Base-by-base conservation (phyloP, 1,284 basidiomycete species). In the Moesziomyces globuligerus region DNA sequence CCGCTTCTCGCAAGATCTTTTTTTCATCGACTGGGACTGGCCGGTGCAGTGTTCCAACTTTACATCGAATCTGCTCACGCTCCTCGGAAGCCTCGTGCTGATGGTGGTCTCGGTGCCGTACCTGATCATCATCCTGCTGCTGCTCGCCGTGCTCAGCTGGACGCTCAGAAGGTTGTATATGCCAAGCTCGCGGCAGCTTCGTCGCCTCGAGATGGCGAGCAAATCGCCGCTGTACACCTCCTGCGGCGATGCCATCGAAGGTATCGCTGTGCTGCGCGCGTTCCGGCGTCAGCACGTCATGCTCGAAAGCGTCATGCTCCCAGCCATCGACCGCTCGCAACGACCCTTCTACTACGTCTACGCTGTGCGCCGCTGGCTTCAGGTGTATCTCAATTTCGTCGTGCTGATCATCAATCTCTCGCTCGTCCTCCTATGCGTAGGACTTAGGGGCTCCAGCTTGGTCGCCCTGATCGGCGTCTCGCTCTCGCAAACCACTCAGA, bases 391-490 rank as follows among this genome's bases (percentile, higher is more conserved):
- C 17, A 67, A 67, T 25, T 24, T 67, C 36, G 32, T 56, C 8
- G 53, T 40, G 6, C 39, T 45, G 20, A 25, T 75, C 47, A 34
- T 70, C 60, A 75, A 73, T 41, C 39, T 51, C 17, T 32, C 52
- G 3, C 47, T 75, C 21, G 62, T 75, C 10, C 47, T 69, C 15
- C 28, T 75, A 21, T 49, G 49, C 9, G 71, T 75, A 13, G 26
- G 56, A n/a, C 52, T 73, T 20, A 38, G 70, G n/a, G 32, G 53
- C 39, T 43, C 42, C 1, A 39, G 37, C 13, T 41, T 43, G 9
- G 57, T 56, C 7, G 79, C 61, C n/a, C 65, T 74, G 10, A 45
- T 83, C 8, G 82, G 81, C 7, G 79, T 83, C 10, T 75, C 81
- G 5, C 68, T 82, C 13, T 59, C 70, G 3, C 69, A 79, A 20